Conservation (phyloP, 1,139 yeast species). For the Candida sanyaensis region DNA sequence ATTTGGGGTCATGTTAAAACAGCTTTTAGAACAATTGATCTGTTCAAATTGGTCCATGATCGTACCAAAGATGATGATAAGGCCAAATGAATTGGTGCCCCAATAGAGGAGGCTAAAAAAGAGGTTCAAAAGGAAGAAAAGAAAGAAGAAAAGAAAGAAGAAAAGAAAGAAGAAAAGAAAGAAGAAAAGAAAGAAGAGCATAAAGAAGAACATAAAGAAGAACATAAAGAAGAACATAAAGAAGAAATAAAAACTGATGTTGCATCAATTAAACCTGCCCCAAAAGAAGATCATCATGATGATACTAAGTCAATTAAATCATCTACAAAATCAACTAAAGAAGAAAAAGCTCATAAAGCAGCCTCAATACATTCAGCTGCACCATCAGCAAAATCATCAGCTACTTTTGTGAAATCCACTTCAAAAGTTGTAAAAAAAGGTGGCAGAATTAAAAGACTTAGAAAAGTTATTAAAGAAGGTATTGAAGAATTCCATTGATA, state of each 20-base stretch:
- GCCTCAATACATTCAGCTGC: not conserved
- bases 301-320: slow-evolving; percentile 1
- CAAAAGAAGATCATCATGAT: slow-evolving; percentile 3
- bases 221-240: too few species aligned
- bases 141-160: not conserved
- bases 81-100: slow-evolving; percentile 8
- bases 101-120: slow-evolving; percentile 8
- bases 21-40: slow-evolving; percentile 37
- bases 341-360: not conserved
- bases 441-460: slow-evolving; percentile 2
- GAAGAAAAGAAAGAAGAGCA: slow-evolving; percentile 1
- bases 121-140: slow-evolving; percentile 1
- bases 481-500: slow-evolving; percentile 9
- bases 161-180: not conserved
- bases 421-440: not conserved
- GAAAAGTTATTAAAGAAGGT: slow-evolving; percentile 7
- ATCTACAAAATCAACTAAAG: not conserved
- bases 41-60: slow-evolving; percentile 36
- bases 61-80: slow-evolving; percentile 29
- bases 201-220: too few species aligned
- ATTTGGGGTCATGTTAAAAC: slow-evolving; percentile 63
- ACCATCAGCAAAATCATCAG: not conserved
- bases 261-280: slow-evolving; percentile 1
- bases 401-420: too few species aligned
- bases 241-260: slow-evolving; percentile 1